A percentile compares a stretch with the other conserved stretches of the same genome.
Evolutionary conservation across 225 moss, liverwort and hornwort genomes (phyloP).

Genomic region (Pleurozium schreberi): DNA sequence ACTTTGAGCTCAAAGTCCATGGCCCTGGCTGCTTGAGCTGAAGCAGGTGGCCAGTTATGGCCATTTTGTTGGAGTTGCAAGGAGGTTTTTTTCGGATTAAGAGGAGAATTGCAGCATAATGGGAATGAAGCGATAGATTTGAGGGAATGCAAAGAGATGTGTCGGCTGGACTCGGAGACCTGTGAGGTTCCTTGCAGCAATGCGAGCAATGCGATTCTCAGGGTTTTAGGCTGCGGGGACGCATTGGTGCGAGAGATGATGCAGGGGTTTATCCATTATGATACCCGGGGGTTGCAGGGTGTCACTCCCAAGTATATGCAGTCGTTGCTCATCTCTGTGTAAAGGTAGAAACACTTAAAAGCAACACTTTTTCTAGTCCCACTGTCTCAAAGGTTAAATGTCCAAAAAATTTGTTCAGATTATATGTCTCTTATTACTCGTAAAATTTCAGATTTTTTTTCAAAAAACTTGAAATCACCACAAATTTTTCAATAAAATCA

Average conservation of each 20-base stretch:
- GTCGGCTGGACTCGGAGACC: background rate
- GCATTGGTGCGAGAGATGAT: background rate
- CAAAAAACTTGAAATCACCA: no score
- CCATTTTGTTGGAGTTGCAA: background rate
- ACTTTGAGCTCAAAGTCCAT: background rate
- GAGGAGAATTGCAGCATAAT: background rate
- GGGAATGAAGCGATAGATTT: background rate
- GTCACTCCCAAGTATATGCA: background rate
- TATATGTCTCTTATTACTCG: no score
- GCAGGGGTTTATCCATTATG: background rate
- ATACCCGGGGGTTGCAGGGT: background rate
- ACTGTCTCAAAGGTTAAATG: no score
- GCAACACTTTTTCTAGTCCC: background rate
- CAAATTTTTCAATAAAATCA: background rate
- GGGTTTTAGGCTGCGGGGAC: background rate
- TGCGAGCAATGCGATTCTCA: background rate
- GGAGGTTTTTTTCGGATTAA: background rate
- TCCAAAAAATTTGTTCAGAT: no score
- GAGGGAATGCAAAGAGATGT: background rate
- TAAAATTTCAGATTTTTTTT: background rate
- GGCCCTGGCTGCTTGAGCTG: slow-evolving; percentile 18
- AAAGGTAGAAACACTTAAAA: background rate
- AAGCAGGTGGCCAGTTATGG: slow-evolving; percentile 9
- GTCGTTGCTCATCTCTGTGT: background rate
- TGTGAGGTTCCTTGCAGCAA: background rate